Base-by-base conservation (phyloP, 2,329 filamentous ascomycete species). In the Cladosporium sp. region DNA sequence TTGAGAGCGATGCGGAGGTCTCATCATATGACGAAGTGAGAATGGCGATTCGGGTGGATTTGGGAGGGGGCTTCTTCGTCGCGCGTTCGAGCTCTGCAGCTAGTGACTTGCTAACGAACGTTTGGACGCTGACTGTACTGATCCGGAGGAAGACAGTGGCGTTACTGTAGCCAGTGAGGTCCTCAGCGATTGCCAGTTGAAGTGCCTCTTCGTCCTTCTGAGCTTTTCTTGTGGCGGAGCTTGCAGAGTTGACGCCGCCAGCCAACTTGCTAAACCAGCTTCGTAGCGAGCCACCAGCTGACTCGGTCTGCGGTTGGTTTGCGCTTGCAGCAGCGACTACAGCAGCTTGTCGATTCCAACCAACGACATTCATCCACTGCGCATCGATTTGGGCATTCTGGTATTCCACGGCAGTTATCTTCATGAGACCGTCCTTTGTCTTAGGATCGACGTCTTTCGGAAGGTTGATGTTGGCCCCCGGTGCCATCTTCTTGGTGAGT, bases 1-100 rank as follows among this genome's bases (percentile, higher is more conserved):
- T 69, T 19, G 75, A 76, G 51, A 84, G 76, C 0, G 86, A 85
- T 2, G 84, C 82, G 47, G 83, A 73, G 1, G 82, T 78, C 60
- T 93, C 89, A 59, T 95, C 88, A 63, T 92, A 95, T 0, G 92
- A 94, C 15, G 92, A 90, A 0, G 91, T 96, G 42, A 98, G 71
- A 29, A 97, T 87, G 6, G 92, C 86, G 20, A 98, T 79, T 45
- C 83, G 88, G 0, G 93, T 94, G 9, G 79, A 79, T 65, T 89
- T 95, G 0, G 93, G 93, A 0, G 94, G 93, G 2, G 91, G 88
- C 63, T 98, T 98, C 71, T 97, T 96, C 1, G 94, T 98, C 13
- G 94, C 93, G 54, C 94, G 82, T 70, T 97, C 90, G 9, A 98
- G 79, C 65, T 98, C 94, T 1, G 84, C 78, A 2, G 89, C 83